Evolutionary conservation across 2,329 filamentous ascomycete species (phyloP).

Genomic region (Neofusicoccum cordaticola): DNA sequence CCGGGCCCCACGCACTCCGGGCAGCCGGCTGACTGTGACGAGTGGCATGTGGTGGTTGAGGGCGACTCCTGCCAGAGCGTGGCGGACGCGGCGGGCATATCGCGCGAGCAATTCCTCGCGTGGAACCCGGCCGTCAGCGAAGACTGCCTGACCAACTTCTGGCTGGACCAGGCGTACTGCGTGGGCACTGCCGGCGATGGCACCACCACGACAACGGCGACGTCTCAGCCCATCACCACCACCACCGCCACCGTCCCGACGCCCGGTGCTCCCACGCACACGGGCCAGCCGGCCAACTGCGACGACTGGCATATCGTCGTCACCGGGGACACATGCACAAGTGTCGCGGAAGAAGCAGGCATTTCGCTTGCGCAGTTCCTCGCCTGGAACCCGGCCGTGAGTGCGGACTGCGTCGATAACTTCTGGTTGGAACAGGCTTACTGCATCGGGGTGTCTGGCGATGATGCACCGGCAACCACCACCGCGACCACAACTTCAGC

Average conservation of each 20-base stretch:
- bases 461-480: not conserved
- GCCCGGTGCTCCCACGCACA: not conserved
- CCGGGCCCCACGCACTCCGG: not conserved
- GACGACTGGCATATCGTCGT: not conserved
- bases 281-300: not conserved
- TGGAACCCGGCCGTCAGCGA: conserved; percentile 1
- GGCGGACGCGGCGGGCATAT: not conserved
- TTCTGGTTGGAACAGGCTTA: not conserved
- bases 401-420: not conserved
- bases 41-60: not conserved
- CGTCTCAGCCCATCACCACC: not conserved
- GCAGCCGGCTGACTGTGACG: not conserved
- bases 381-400: not conserved
- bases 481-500: not conserved
- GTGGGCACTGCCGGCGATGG: not conserved
- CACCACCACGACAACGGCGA: not conserved
- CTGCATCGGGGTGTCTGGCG: not conserved
- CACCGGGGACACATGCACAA: not conserved
- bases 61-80: conserved; percentile 6
- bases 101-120: conserved; percentile 2
- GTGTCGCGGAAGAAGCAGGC: not conserved
- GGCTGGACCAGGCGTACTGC: not conserved
- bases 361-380: not conserved
- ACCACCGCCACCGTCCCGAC: not conserved
- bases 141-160: not conserved